phyloP scores from a whole-genome alignment of 345 rosid species.

The Cardamine occulta region DNA sequence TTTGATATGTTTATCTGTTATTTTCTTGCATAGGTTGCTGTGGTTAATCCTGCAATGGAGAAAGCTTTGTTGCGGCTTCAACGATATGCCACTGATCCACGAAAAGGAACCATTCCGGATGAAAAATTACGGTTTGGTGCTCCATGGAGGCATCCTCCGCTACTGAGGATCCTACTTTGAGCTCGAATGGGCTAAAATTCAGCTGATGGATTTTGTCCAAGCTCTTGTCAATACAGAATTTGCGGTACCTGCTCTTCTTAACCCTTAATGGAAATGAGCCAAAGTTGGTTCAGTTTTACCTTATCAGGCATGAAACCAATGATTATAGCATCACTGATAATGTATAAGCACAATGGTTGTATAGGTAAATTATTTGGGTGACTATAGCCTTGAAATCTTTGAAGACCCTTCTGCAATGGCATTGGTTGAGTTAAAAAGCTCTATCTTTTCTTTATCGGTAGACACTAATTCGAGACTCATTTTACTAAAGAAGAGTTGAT shows the following conservation, averaged over 20 bases:
- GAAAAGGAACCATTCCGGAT: conserved; percentile 61
- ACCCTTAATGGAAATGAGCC: conserved; percentile 4
- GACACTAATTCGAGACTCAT: neutral
- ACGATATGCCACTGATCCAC: conserved; percentile 73
- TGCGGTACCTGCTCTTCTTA: conserved; percentile 55
- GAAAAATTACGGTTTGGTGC: conserved; percentile 83
- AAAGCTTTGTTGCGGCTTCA: conserved; percentile 68
- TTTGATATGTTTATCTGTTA: neutral
- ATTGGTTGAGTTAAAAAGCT: conserved; percentile 64
- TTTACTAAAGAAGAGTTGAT: conserved; percentile 9
- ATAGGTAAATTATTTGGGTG: conserved; percentile 85
- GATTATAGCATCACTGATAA: conserved; percentile 1
- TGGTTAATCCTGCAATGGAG: conserved; percentile 93
- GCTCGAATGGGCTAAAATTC: conserved; percentile 85
- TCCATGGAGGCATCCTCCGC: conserved; percentile 94
- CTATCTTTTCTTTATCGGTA: neutral
- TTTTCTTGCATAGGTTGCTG: conserved; percentile 56
- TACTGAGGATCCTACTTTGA: conserved; percentile 46
- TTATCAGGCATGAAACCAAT: neutral
- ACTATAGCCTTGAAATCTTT: conserved; percentile 81
- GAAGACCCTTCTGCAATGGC: conserved; percentile 93
- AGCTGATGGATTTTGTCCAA: conserved; percentile 89
- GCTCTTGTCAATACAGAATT: conserved; percentile 71
- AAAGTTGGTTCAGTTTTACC: conserved; percentile 7
- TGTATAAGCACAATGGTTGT: conserved; percentile 4